phyloP scores from a whole-genome alignment of 176 grass and related monocot species.

The Oryza brachyantha region DNA sequence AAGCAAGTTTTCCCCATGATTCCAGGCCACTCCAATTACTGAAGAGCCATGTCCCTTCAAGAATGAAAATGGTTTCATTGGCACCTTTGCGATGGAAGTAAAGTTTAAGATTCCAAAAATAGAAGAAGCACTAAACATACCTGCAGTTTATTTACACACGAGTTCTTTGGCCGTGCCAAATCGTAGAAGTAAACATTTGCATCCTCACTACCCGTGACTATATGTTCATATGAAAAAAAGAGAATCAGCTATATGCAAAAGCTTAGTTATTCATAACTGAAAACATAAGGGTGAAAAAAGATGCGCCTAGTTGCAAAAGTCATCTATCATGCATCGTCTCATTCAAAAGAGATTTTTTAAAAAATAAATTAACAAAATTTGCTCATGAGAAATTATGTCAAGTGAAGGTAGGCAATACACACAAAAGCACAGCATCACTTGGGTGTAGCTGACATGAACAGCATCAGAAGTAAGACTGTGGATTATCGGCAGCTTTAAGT shows the following conservation, averaged over 20 bases:
- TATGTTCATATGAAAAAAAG: constrained; percentile 34
- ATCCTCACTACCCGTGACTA: constrained; percentile 92
- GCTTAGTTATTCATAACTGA: neutral
- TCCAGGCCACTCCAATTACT: constrained; percentile 91
- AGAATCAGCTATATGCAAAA: constrained; percentile 1
- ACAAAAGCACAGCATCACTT: neutral
- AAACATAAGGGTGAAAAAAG: neutral
- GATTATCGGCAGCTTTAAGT: constrained; percentile 19
- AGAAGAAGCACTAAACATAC: constrained; percentile 34
- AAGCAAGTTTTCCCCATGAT: constrained; percentile 90
- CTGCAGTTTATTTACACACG: constrained; percentile 92
- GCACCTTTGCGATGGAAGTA: neutral
- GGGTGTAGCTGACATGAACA: neutral
- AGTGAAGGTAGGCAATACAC: neutral
- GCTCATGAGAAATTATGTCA: neutral
- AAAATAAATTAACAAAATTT: neutral
- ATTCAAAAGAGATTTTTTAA: too few relatives aligned
- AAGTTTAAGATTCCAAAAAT: neutral
- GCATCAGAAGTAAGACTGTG: neutral
- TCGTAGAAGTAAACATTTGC: constrained; percentile 99
- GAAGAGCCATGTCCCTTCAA: constrained; percentile 80
- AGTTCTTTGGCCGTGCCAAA: constrained; percentile 85
- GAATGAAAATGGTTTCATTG: neutral
- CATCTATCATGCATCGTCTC: neutral
- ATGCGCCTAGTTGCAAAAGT: neutral